phyloP scores from a whole-genome alignment of 768 basidiomycete species.

The Xanthoconium purpureum region DNA sequence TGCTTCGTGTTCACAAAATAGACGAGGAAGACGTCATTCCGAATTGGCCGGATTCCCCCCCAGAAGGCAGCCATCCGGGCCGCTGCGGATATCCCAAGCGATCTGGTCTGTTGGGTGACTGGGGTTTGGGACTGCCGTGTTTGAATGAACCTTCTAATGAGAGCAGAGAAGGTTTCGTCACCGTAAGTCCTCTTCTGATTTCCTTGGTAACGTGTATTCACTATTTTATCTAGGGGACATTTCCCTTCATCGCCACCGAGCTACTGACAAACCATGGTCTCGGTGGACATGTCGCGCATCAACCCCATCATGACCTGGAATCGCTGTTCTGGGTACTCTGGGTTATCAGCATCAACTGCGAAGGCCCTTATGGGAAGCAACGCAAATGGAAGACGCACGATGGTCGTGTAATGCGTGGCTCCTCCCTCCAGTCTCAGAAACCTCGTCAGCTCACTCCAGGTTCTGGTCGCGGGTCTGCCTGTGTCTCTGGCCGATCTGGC shows the following conservation, averaged over 20 bases:
- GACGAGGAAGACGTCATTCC: background rate
- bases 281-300: background rate
- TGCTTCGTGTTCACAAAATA: background rate
- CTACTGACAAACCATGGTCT: background rate
- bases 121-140: background rate
- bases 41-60: background rate
- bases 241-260: background rate
- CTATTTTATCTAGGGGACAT: background rate
- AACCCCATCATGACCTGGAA: background rate
- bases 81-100: background rate
- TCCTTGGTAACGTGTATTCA: background rate
- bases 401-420: too few species aligned
- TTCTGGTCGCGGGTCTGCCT: too few species aligned
- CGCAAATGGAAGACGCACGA: background rate
- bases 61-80: too few species aligned
- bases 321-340: background rate
- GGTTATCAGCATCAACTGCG: background rate
- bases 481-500: too few species aligned
- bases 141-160: too few species aligned
- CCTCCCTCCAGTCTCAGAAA: too few species aligned
- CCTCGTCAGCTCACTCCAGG: too few species aligned
- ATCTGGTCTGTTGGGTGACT: background rate
- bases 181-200: background rate
- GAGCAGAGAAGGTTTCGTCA: background rate
- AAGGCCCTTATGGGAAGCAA: background rate